phyloP scores from a whole-genome alignment of 805 yeast species.

The Sungouiozyma ichnusensis region DNA sequence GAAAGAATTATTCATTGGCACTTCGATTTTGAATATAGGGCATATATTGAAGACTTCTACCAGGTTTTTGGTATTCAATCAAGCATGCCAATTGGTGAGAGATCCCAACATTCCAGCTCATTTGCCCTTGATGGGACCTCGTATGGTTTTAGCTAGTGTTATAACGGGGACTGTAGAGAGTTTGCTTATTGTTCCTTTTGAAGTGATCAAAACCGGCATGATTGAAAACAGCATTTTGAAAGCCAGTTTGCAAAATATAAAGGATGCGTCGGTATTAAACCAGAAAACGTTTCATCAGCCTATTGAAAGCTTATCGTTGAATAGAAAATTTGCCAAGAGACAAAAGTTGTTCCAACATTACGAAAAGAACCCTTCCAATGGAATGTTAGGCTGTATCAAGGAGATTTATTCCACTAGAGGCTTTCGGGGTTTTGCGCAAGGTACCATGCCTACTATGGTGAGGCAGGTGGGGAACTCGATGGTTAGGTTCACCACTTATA shows the following conservation, averaged over 20 bases:
- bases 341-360: conserved; percentile 27
- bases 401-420: conserved; percentile 73
- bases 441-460: conserved; percentile 68
- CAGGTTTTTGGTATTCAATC: conserved; percentile 65
- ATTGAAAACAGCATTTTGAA: conserved; percentile 50
- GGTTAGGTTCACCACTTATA: conserved; percentile 77
- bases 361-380: conserved; percentile 44
- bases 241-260: conserved; percentile 1
- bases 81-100: conserved; percentile 50
- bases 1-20: conserved; percentile 43
- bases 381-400: conserved; percentile 40
- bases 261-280: not conserved
- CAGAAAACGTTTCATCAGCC: conserved; percentile 14
- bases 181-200: conserved; percentile 81
- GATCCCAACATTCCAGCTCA: conserved; percentile 37
- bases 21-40: conserved; percentile 68
- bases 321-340: conserved; percentile 5
- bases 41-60: conserved; percentile 62
- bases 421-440: conserved; percentile 66
- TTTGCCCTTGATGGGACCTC: conserved; percentile 64
- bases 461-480: conserved; percentile 74
- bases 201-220: conserved; percentile 70
- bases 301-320: conserved; percentile 20
- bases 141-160: conserved; percentile 72
- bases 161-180: conserved; percentile 80